Evolutionary conservation across 139 green algal species (phyloP).

Genomic region (Chlorella sp.): DNA sequence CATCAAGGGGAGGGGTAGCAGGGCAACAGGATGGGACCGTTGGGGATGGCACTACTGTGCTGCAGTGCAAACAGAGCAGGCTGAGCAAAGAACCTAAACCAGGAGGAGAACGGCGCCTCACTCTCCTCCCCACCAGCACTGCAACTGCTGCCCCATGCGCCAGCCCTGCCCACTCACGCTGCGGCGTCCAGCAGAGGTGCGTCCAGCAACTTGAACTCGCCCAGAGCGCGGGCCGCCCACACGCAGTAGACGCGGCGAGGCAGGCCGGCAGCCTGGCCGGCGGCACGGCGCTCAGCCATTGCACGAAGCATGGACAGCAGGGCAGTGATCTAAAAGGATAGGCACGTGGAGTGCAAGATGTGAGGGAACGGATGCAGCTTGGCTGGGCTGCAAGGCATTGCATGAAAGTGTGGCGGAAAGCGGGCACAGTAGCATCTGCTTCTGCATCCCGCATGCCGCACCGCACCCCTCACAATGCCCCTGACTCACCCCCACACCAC

Average conservation of each 20-base stretch:
- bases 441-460: neutral
- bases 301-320: slow-evolving; percentile 27
- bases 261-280: neutral
- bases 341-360: neutral
- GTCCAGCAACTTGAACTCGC: slow-evolving; percentile 27
- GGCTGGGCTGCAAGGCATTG: neutral
- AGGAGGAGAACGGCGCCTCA: neutral
- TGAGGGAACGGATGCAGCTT: neutral
- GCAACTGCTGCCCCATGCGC: too few species aligned
- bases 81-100: neutral
- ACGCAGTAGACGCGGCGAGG: slow-evolving; percentile 13
- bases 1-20: neutral
- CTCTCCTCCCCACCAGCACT: too few species aligned
- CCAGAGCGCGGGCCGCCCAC: slow-evolving; percentile 1
- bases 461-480: too few species aligned
- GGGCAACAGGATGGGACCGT: neutral
- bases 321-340: neutral
- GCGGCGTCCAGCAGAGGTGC: slow-evolving; percentile 6
- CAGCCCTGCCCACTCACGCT: neutral
- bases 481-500: slow-evolving; percentile 39
- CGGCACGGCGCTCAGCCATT: neutral
- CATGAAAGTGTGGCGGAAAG: neutral
- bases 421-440: neutral
- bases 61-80: neutral
- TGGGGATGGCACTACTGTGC: neutral